phyloP scores from a whole-genome alignment of 1,284 basidiomycete species.

The Microbotryum saponariae region DNA sequence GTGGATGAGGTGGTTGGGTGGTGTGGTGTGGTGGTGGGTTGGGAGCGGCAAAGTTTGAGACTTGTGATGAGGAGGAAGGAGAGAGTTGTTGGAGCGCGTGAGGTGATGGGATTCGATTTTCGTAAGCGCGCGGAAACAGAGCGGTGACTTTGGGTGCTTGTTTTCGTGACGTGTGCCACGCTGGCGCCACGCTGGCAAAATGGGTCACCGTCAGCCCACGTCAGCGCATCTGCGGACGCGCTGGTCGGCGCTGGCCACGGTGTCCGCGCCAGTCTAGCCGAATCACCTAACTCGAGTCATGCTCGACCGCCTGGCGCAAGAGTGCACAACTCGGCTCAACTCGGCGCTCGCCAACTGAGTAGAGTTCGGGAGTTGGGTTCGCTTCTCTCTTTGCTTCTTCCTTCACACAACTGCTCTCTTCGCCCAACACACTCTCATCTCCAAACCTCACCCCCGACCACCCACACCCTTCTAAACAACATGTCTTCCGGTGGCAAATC shows the following conservation, averaged over 20 bases:
- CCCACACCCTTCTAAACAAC: constrained; percentile 49
- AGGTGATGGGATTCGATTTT: too few relatives aligned
- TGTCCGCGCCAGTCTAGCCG: too few relatives aligned
- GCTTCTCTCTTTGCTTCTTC: background rate
- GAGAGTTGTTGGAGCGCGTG: constrained; percentile 1
- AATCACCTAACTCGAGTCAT: too few relatives aligned
- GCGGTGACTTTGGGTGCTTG: too few relatives aligned
- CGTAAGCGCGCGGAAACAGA: too few relatives aligned
- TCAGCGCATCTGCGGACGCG: too few relatives aligned
- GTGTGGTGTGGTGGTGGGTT: background rate
- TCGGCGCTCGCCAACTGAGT: background rate
- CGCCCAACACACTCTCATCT: background rate
- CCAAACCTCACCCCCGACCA: constrained; percentile 27
- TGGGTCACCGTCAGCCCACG: too few relatives aligned
- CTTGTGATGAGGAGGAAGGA: constrained; percentile 21
- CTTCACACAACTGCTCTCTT: constrained; percentile 1
- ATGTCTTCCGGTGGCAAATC: constrained; percentile 55
- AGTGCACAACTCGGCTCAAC: background rate
- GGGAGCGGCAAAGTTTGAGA: background rate
- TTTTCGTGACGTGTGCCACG: too few relatives aligned
- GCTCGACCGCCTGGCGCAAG: too few relatives aligned
- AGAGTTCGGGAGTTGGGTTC: background rate
- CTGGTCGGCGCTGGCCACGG: too few relatives aligned
- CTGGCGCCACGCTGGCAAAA: too few relatives aligned
- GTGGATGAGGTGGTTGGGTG: background rate